These are phyloP conservation scores for Mycena citricolor DNA, from an alignment of 1,284 basidiomycete species.

Conservation along the genomic window DNA sequence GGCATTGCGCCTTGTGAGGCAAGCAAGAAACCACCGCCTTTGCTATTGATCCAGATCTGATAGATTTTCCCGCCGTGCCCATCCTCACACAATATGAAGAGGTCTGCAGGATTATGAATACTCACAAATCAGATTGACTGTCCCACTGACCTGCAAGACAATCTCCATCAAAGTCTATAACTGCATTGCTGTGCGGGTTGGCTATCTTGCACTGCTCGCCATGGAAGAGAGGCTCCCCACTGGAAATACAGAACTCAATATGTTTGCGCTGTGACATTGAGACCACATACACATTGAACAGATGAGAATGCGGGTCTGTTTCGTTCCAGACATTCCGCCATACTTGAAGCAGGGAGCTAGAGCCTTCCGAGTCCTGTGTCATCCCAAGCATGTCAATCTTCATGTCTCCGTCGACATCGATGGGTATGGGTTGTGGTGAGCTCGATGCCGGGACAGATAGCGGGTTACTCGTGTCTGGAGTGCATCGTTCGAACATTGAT, in stretches of 20 bases:
- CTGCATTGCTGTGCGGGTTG: conserved; percentile 91
- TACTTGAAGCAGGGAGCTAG: conserved; percentile 48
- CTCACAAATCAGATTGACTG: not conserved
- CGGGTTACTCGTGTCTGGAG: conserved; percentile 41
- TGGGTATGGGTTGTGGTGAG: conserved; percentile 77
- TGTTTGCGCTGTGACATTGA: too few relatives aligned
- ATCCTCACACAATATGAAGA: conserved; percentile 87
- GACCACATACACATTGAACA: conserved; percentile 65
- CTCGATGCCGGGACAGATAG: conserved; percentile 64
- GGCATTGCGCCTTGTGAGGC: conserved; percentile 74
- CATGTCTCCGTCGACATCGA: conserved; percentile 88
- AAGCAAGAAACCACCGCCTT: conserved; percentile 72
- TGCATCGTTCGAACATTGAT: not conserved
- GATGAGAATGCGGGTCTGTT: conserved; percentile 44
- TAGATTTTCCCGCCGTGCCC: conserved; percentile 57
- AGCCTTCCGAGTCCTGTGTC: conserved; percentile 42
- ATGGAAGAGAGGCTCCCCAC: conserved; percentile 59
- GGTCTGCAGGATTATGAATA: conserved; percentile 48
- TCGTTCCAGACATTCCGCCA: conserved; percentile 81
- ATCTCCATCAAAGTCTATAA: conserved; percentile 95
- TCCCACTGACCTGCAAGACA: conserved; percentile 77
- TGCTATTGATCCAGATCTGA: conserved; percentile 92
- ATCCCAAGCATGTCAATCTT: conserved; percentile 86
- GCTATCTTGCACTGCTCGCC: conserved; percentile 72
- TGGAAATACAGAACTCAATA: too few relatives aligned